A percentile compares a stretch with the other conserved stretches of the same genome.
Conservation (phyloP, 768 basidiomycete species). For the Auricularia sp. region DNA sequence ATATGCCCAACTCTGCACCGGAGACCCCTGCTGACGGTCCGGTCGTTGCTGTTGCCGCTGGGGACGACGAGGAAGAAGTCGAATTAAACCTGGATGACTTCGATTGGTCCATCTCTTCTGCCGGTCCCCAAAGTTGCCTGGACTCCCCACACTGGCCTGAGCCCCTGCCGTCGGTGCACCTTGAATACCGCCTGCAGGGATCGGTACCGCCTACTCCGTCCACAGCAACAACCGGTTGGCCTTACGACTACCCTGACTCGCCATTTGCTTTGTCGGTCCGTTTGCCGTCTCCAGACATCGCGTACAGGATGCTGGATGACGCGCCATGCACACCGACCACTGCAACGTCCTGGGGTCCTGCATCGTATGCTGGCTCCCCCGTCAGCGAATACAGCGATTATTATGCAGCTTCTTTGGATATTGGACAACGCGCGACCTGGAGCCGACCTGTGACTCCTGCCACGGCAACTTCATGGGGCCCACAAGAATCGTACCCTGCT, state of each 20-base stretch:
- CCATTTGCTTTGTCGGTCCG: constrained; percentile 10
- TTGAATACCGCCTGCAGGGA: constrained; percentile 31
- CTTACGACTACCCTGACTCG: constrained; percentile 9
- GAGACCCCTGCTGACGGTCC: constrained; percentile 14
- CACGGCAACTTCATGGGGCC: constrained; percentile 42
- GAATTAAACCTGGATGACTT: constrained; percentile 56
- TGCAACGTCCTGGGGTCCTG: constrained; percentile 40
- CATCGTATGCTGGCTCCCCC: constrained; percentile 19
- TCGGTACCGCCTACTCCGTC: constrained; percentile 43
- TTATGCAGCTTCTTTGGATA: constrained; percentile 28
- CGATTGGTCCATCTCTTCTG: constrained; percentile 58
- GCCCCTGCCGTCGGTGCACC: constrained; percentile 42
- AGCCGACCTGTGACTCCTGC: constrained; percentile 34
- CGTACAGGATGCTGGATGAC: constrained; percentile 20
- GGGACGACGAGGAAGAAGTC: constrained; percentile 22
- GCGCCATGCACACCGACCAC: constrained; percentile 9
- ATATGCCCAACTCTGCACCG: constrained; percentile 35
- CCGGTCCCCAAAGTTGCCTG: constrained; percentile 41
- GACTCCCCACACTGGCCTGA: constrained; percentile 27
- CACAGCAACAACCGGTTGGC: constrained; percentile 17
- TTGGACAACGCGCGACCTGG: constrained; percentile 26
- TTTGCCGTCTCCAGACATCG: constrained; percentile 21
- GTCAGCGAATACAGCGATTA: constrained; percentile 10
- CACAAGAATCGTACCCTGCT: constrained; percentile 31
- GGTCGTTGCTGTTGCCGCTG: constrained; percentile 11